Evolutionary conservation across 148 eudicot genomes (phyloP).

Genomic region (Selenicereus undatus): DNA sequence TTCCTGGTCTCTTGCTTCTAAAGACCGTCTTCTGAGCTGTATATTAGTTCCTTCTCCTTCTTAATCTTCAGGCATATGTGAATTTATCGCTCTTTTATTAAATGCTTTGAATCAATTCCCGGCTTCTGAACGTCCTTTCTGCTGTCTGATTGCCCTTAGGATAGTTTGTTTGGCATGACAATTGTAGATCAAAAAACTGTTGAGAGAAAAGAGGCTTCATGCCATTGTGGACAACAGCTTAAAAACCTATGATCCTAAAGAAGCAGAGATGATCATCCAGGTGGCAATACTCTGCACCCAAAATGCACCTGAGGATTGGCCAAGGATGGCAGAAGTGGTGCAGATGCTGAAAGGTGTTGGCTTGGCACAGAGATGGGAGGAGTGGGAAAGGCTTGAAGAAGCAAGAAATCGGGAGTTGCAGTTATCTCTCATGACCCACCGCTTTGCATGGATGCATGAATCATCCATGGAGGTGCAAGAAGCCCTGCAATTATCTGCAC

Average conservation of each 20-base stretch:
- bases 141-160: background rate
- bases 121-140: background rate
- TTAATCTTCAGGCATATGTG: too few species aligned
- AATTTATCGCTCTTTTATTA: too few species aligned
- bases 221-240: constrained; percentile 78
- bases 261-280: constrained; percentile 69
- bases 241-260: constrained; percentile 47
- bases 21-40: too few species aligned
- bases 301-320: constrained; percentile 72
- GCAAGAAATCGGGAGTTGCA: constrained; percentile 48
- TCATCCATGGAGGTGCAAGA: constrained; percentile 63
- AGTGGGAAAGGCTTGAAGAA: constrained; percentile 84
- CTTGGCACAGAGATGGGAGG: constrained; percentile 74
- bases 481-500: constrained; percentile 82
- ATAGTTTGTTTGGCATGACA: background rate
- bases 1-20: too few species aligned
- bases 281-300: constrained; percentile 91
- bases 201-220: constrained; percentile 58
- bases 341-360: constrained; percentile 73
- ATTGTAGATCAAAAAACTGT: constrained; percentile 66
- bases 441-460: constrained; percentile 76
- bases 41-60: too few species aligned
- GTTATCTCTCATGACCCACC: constrained; percentile 47
- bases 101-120: background rate
- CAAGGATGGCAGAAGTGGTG: constrained; percentile 78